Conservation (phyloP, 2,329 filamentous ascomycete species). For the Stagonosporopsis tanaceti region DNA sequence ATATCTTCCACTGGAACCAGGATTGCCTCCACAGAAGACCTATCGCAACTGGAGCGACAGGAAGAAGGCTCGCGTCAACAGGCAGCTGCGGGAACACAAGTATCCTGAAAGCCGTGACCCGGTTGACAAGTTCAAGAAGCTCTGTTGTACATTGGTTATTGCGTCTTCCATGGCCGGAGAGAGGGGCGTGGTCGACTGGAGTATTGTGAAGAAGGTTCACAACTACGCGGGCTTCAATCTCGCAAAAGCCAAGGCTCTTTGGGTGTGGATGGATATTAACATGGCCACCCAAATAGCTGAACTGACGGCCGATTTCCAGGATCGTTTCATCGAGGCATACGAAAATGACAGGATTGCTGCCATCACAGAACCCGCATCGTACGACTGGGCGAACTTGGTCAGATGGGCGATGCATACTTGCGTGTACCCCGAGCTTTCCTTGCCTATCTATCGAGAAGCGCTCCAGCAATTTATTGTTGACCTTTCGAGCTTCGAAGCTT, state of each 20-base stretch:
- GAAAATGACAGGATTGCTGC: slow-evolving; percentile 66
- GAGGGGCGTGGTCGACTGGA: slow-evolving; percentile 51
- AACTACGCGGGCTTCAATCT: slow-evolving; percentile 47
- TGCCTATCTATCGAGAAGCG: slow-evolving; percentile 31
- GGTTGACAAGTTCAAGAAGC: slow-evolving; percentile 40
- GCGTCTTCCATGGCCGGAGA: slow-evolving; percentile 47
- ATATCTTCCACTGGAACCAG: slow-evolving; percentile 30
- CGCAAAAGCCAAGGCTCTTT: slow-evolving; percentile 47
- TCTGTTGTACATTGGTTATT: slow-evolving; percentile 42
- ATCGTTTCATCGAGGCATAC: slow-evolving; percentile 71
- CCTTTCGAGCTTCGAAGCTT: slow-evolving; percentile 37
- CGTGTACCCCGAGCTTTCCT: slow-evolving; percentile 35
- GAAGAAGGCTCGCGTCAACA: slow-evolving; percentile 22
- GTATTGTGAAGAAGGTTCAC: slow-evolving; percentile 52
- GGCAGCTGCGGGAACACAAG: slow-evolving; percentile 25
- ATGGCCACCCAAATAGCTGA: slow-evolving; percentile 60
- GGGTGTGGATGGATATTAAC: slow-evolving; percentile 47
- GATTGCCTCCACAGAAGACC: slow-evolving; percentile 13
- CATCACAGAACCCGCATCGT: slow-evolving; percentile 68
- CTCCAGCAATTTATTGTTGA: slow-evolving; percentile 36
- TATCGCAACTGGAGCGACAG: slow-evolving; percentile 23
- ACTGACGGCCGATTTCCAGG: slow-evolving; percentile 70
- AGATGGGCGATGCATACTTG: slow-evolving; percentile 68
- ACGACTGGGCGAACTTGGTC: slow-evolving; percentile 73
- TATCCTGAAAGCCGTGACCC: slow-evolving; percentile 30